Evolutionary conservation across 805 yeast genomes (phyloP).

Genomic region (Suhomyces sp.): DNA sequence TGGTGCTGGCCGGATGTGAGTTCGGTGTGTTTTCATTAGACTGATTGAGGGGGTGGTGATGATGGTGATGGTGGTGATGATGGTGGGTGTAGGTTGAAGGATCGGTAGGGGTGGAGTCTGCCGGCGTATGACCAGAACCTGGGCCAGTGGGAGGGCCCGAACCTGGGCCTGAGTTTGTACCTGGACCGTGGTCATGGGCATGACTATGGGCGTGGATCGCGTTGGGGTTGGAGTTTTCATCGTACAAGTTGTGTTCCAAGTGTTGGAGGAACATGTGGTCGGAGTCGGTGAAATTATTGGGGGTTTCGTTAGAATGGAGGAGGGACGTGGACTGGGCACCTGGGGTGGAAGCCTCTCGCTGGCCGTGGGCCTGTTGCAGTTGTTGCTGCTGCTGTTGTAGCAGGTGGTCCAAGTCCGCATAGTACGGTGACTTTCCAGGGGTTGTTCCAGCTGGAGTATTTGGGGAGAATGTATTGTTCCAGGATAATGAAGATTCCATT

Average conservation of each 20-base stretch:
- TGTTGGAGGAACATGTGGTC: constrained; percentile 30
- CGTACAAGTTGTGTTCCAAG: constrained; percentile 30
- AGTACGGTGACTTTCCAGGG: constrained; percentile 12
- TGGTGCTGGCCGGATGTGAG: background rate
- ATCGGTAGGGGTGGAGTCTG: background rate
- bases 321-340: background rate
- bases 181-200: too few species aligned
- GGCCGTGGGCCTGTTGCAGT: constrained; percentile 1
- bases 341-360: constrained; percentile 4
- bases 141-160: too few species aligned
- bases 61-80: constrained; percentile 7
- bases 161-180: too few species aligned
- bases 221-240: constrained; percentile 8
- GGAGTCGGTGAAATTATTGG: constrained; percentile 19
- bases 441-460: constrained; percentile 8
- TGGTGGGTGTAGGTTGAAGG: constrained; percentile 9
- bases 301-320: constrained; percentile 5
- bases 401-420: constrained; percentile 3
- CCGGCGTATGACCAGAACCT: too few species aligned
- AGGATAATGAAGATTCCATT: constrained; percentile 9
- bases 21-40: constrained; percentile 2
- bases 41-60: constrained; percentile 2
- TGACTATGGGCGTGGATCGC: constrained; percentile 1
- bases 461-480: constrained; percentile 7
- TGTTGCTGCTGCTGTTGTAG: constrained; percentile 3